Percentiles rank a stretch among this genome's conserved stretches.
Conservation (phyloP, 2,329 filamentous ascomycete genomes). For the Stagonosporopsis rhizophila region DNA sequence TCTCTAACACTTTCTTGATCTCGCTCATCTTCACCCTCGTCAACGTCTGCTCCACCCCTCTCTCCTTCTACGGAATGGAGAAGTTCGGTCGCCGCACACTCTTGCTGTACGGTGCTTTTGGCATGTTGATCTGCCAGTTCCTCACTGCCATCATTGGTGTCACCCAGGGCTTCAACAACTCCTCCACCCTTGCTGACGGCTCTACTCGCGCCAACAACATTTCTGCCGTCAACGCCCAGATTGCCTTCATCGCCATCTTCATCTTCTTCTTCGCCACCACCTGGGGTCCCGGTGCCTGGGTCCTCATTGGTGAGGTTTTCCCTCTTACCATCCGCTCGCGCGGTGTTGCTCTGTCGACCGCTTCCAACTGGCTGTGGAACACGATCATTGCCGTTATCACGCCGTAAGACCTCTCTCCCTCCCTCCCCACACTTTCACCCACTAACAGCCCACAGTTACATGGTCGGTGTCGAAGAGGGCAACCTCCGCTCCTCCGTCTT, state of each 20-base stretch:
- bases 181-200: constrained; percentile 20
- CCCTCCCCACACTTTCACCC: not conserved
- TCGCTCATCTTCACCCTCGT: constrained; percentile 76
- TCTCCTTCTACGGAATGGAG: constrained; percentile 75
- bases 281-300: constrained; percentile 77
- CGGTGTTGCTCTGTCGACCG: constrained; percentile 56
- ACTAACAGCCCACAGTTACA: constrained; percentile 29
- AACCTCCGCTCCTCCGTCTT: constrained; percentile 63
- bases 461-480: constrained; percentile 62
- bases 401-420: constrained; percentile 60
- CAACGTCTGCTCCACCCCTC: constrained; percentile 75
- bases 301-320: constrained; percentile 44
- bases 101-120: constrained; percentile 73
- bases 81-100: constrained; percentile 75
- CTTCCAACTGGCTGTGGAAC: constrained; percentile 59
- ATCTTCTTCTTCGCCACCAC: constrained; percentile 79
- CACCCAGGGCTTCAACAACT: constrained; percentile 23
- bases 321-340: constrained; percentile 51
- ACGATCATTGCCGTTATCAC: constrained; percentile 58
- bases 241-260: constrained; percentile 63
- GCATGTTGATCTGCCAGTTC: constrained; percentile 62
- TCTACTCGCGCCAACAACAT: constrained; percentile 15
- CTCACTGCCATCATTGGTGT: constrained; percentile 41
- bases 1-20: constrained; percentile 64
- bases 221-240: constrained; percentile 31